phyloP scores from a whole-genome alignment of 179 eudicot species.

The Spergularia azorica region DNA sequence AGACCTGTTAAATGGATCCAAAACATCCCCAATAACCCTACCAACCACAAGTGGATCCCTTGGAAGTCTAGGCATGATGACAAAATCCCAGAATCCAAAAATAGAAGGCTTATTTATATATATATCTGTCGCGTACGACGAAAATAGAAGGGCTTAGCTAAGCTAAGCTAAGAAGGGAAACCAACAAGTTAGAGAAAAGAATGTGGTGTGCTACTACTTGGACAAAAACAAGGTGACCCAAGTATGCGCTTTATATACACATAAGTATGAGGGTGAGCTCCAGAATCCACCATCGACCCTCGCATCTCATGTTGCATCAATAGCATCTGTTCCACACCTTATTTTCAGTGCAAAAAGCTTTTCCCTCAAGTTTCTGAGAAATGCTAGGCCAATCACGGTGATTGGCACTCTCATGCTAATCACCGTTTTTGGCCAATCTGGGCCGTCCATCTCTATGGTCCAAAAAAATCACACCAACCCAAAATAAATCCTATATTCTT shows the following conservation, averaged over 20 bases:
- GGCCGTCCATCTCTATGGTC: too few species aligned
- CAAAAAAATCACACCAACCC: too few species aligned
- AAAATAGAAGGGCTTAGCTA: background rate
- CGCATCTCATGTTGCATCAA: conserved; percentile 22
- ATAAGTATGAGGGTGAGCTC: background rate
- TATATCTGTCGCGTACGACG: too few species aligned
- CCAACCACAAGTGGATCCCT: conserved; percentile 69
- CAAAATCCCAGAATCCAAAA: background rate
- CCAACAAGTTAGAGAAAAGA: background rate
- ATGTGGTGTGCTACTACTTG: background rate
- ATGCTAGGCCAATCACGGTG: too few species aligned
- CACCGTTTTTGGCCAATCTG: too few species aligned
- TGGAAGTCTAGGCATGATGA: conserved; percentile 22
- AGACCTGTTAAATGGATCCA: conserved; percentile 58
- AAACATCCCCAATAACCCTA: conserved; percentile 66
- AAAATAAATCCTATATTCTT: too few species aligned
- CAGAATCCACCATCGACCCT: background rate
- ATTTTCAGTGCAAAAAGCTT: background rate
- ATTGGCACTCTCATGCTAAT: too few species aligned
- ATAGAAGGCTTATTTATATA: background rate
- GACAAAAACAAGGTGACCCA: background rate
- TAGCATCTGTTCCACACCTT: conserved; percentile 16
- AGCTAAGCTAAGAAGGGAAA: background rate
- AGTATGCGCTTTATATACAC: conserved; percentile 19
- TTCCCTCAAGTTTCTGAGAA: background rate